These are phyloP conservation scores for Hirsutella minnesotensis DNA, from an alignment of 2,329 filamentous ascomycete genomes.

Conservation along the genomic window DNA sequence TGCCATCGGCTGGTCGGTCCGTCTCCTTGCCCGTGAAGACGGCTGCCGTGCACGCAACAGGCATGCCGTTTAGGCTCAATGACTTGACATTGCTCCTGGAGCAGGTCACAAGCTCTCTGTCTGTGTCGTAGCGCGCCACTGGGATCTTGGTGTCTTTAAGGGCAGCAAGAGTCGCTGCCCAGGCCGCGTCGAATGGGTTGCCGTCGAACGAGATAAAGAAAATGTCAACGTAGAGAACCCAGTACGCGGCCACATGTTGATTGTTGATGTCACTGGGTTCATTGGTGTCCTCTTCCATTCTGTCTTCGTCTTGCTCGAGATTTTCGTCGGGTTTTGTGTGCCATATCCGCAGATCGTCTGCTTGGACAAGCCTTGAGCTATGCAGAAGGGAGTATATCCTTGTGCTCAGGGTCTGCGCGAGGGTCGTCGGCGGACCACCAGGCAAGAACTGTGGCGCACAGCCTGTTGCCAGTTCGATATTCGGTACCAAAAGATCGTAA, in stretches of 20 bases:
- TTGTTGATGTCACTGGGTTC: constrained; percentile 15
- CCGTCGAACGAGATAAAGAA: constrained; percentile 89
- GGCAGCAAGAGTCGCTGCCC: constrained; percentile 73
- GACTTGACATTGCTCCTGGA: constrained; percentile 42
- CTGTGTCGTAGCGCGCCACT: constrained; percentile 69
- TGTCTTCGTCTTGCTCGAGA: constrained; percentile 32
- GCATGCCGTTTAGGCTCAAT: constrained; percentile 52
- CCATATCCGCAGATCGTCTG: constrained; percentile 62
- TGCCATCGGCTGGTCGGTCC: constrained; percentile 29
- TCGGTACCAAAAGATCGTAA: constrained; percentile 75
- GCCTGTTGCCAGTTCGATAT: constrained; percentile 84
- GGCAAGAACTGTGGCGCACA: constrained; percentile 79
- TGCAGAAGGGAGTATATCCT: constrained; percentile 68
- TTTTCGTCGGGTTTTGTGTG: constrained; percentile 40
- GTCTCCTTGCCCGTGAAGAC: constrained; percentile 60
- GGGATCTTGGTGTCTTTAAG: constrained; percentile 69
- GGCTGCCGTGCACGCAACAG: constrained; percentile 65
- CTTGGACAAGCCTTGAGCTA: constrained; percentile 52
- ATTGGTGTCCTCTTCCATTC: constrained; percentile 25
- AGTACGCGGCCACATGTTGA: constrained; percentile 66
- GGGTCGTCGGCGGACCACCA: constrained; percentile 64
- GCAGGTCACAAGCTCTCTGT: constrained; percentile 70
- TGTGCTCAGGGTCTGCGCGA: constrained; percentile 78
- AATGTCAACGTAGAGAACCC: constrained; percentile 92
- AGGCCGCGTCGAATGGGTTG: constrained; percentile 83